These are phyloP conservation scores for Nakazawaea anatomiae DNA, from an alignment of 805 yeast species.

Conservation along the genomic window DNA sequence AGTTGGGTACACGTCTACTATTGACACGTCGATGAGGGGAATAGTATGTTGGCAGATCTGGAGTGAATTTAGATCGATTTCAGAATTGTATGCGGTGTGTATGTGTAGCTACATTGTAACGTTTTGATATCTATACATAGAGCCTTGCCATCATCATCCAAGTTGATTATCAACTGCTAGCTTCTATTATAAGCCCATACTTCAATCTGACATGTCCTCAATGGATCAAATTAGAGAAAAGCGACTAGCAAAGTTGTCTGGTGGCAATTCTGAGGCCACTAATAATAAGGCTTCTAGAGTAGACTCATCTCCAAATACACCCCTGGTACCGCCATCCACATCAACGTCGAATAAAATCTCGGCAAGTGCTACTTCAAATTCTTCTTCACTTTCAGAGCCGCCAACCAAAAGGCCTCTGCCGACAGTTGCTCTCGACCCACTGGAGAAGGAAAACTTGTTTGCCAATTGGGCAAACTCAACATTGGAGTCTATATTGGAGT, in stretches of 20 bases:
- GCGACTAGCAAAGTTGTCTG: conserved; percentile 42
- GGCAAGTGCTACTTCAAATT: no score
- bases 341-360: no score
- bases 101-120: no score
- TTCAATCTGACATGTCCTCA: conserved; percentile 1
- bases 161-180: neutral
- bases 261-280: neutral
- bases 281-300: neutral
- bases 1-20: no score
- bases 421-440: neutral
- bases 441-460: conserved; percentile 20
- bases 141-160: no score
- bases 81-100: no score
- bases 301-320: neutral
- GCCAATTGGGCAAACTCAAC: conserved; percentile 36
- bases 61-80: no score
- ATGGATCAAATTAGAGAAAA: conserved; percentile 29
- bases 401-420: neutral
- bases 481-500: conserved; percentile 31
- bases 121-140: no score
- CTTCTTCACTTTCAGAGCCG: neutral
- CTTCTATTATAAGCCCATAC: neutral
- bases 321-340: no score
- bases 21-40: no score
- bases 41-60: no score